Conservation (phyloP, 225 moss, liverwort and hornwort species). For the Asterella californica region DNA sequence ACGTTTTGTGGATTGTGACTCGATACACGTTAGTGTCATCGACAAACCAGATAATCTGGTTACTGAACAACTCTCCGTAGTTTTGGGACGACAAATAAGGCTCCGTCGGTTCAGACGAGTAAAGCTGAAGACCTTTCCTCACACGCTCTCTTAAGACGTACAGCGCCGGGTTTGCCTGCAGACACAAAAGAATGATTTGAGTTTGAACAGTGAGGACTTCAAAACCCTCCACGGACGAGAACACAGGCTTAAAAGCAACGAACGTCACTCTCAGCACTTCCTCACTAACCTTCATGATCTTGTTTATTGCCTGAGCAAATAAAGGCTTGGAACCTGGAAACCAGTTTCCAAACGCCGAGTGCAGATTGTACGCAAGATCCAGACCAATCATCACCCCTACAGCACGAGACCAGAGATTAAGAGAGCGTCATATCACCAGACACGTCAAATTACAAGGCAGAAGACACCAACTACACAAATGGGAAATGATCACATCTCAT, state of each 20-base stretch:
- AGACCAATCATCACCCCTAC: conserved; percentile 95
- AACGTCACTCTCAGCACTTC: background rate
- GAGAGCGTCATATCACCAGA: background rate
- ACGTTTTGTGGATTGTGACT: conserved; percentile 98
- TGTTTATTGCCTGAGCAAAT: conserved; percentile 99
- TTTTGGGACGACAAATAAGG: conserved; percentile 98
- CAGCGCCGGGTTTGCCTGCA: conserved; percentile 88
- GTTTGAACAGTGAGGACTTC: background rate
- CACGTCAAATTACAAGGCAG: too few relatives aligned
- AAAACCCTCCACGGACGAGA: background rate
- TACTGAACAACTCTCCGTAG: conserved; percentile 97
- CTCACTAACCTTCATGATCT: conserved; percentile 80
- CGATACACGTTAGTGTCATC: conserved; percentile 99
- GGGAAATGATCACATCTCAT: background rate
- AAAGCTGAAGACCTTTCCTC: conserved; percentile 88
- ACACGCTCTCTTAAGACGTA: conserved; percentile 99
- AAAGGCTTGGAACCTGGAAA: conserved; percentile 98
- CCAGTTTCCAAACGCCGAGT: conserved; percentile 98
- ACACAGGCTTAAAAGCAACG: background rate
- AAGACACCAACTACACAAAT: too few relatives aligned
- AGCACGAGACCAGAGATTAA: background rate
- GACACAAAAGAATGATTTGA: background rate
- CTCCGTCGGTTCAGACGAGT: conserved; percentile 98
- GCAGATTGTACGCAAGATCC: conserved; percentile 93
- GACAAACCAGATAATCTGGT: conserved; percentile 99